These are phyloP conservation scores for Ustilago sp. DNA, from an alignment of 1,284 basidiomycete species.

Conservation along the genomic window DNA sequence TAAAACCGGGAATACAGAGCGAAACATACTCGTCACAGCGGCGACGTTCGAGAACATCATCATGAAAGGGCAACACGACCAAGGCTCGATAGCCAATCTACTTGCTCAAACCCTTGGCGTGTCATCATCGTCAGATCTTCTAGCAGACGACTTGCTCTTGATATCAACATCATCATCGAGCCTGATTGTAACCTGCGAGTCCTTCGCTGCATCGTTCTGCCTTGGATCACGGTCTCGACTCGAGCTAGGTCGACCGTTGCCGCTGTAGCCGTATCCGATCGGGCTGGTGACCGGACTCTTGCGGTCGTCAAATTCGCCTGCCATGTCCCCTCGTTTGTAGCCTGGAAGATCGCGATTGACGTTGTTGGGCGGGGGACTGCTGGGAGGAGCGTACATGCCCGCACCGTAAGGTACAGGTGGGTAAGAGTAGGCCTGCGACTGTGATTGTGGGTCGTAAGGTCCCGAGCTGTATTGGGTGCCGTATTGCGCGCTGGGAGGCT, in stretches of 20 bases:
- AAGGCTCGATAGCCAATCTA: not conserved
- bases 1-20: not conserved
- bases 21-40: not conserved
- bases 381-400: constrained; percentile 32
- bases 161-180: constrained; percentile 37
- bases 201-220: constrained; percentile 43
- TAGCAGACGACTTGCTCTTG: constrained; percentile 20
- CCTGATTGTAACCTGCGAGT: constrained; percentile 40
- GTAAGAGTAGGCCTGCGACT: constrained; percentile 41
- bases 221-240: constrained; percentile 36
- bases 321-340: constrained; percentile 39
- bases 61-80: not conserved
- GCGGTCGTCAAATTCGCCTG: constrained; percentile 47
- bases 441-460: constrained; percentile 50
- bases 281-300: constrained; percentile 43
- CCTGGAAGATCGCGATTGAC: constrained; percentile 39
- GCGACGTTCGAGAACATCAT: not conserved
- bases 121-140: constrained; percentile 41
- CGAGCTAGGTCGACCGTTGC: constrained; percentile 26
- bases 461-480: constrained; percentile 18
- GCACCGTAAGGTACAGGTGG: constrained; percentile 44
- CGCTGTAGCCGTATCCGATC: constrained; percentile 25
- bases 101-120: constrained; percentile 34
- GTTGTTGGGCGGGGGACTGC: constrained; percentile 30
- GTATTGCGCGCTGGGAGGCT: constrained; percentile 44